A percentile compares a stretch with the other conserved stretches of the same genome.
Evolutionary conservation across 2,329 filamentous ascomycete species (phyloP).

Genomic region (Nannizzia gypsea): DNA sequence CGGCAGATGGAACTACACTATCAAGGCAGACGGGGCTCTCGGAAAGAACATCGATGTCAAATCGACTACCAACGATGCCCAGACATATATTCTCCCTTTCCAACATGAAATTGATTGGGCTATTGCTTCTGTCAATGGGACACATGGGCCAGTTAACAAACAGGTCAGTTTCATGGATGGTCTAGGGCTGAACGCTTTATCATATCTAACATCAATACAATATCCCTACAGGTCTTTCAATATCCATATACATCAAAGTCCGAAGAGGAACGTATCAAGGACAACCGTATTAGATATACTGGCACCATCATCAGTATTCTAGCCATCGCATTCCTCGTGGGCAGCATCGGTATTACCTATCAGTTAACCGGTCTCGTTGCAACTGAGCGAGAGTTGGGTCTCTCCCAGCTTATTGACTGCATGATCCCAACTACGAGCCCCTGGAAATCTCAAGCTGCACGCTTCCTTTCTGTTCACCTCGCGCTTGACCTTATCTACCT

Average conservation of each 20-base stretch:
- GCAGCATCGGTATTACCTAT: constrained; percentile 70
- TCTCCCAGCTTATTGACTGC: constrained; percentile 77
- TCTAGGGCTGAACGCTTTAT: background rate
- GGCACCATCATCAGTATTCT: constrained; percentile 61
- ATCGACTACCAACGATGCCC: constrained; percentile 49
- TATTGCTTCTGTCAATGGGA: constrained; percentile 47
- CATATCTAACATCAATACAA: background rate
- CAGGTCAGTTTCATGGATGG: background rate
- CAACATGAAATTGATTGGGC: constrained; percentile 66
- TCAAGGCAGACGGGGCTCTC: constrained; percentile 63
- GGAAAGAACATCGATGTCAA: constrained; percentile 44
- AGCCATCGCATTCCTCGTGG: constrained; percentile 66
- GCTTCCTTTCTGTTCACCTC: constrained; percentile 68
- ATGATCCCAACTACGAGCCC: constrained; percentile 69
- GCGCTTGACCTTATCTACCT: constrained; percentile 70
- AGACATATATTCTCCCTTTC: constrained; percentile 67
- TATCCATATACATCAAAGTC: constrained; percentile 67
- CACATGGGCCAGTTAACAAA: background rate
- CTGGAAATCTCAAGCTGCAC: constrained; percentile 66
- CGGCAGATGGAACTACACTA: constrained; percentile 72
- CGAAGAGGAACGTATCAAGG: constrained; percentile 50
- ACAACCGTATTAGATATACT: constrained; percentile 61
- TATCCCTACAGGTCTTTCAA: constrained; percentile 32
- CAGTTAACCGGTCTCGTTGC: constrained; percentile 80
- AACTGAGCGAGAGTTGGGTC: constrained; percentile 71